These are phyloP conservation scores for Raffaelea deltoideospora DNA, from an alignment of 2,329 filamentous ascomycete species.

Conservation along the genomic window DNA sequence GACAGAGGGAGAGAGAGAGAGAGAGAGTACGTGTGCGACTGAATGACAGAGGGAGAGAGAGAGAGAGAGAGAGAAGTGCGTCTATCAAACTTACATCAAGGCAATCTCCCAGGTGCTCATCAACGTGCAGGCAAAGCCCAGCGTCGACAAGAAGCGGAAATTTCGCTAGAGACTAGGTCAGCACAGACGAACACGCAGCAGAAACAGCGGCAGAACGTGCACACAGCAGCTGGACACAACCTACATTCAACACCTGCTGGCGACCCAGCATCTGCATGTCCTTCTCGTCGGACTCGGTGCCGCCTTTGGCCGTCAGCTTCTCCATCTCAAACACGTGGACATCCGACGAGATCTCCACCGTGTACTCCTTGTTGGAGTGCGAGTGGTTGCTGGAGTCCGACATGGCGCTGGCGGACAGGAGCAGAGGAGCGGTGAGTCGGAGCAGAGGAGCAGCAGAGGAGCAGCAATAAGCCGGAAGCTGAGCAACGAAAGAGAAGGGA, in stretches of 20 bases:
- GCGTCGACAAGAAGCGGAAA: conserved; percentile 32
- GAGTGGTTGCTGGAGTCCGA: conserved; percentile 5
- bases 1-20: background rate
- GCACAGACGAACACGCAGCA: background rate
- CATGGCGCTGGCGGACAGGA: conserved; percentile 3
- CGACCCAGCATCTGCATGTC: conserved; percentile 17
- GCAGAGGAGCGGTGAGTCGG: background rate
- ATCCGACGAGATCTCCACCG: conserved; percentile 5
- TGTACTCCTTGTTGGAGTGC: conserved; percentile 9
- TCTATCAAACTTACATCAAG: conserved; percentile 17
- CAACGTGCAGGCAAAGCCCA: conserved; percentile 36
- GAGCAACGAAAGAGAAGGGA: background rate
- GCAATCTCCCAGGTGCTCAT: conserved; percentile 39
- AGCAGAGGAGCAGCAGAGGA: too few species aligned
- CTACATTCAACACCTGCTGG: conserved; percentile 10
- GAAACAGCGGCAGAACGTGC: background rate
- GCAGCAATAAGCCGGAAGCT: background rate
- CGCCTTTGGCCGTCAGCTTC: conserved; percentile 9
- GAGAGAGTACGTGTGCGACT: background rate
- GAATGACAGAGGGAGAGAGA: background rate
- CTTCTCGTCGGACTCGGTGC: conserved; percentile 14
- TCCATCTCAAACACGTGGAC: conserved; percentile 9
- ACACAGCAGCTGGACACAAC: background rate
- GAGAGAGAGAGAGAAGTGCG: background rate
- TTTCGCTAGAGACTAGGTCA: conserved; percentile 23